These are phyloP conservation scores for Peterozyma xylosa DNA, from an alignment of 805 yeast genomes.

Conservation along the genomic window DNA sequence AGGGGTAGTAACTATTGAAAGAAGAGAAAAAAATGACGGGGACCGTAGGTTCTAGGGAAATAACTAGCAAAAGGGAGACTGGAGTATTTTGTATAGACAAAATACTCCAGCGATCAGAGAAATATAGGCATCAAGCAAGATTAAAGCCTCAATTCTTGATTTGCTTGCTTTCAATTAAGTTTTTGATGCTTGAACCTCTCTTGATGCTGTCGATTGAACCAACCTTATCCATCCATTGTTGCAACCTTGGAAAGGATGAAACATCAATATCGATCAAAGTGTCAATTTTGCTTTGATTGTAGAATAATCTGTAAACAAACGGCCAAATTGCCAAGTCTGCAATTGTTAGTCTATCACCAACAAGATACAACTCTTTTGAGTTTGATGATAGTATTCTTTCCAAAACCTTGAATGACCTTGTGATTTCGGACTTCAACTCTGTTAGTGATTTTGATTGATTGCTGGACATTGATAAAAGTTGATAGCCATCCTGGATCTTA, in stretches of 20 bases:
- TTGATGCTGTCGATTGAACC: conserved; percentile 21
- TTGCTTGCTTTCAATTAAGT: too few relatives aligned
- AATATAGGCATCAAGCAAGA: too few relatives aligned
- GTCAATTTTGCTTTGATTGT: too few relatives aligned
- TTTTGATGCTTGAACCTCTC: not conserved
- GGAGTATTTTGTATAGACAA: too few relatives aligned
- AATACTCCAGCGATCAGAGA: too few relatives aligned
- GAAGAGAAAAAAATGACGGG: too few relatives aligned
- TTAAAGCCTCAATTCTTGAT: too few relatives aligned
- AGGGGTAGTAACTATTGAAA: too few relatives aligned
- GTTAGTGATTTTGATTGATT: not conserved
- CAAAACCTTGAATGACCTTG: not conserved
- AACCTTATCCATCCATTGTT: not conserved
- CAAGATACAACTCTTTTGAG: not conserved
- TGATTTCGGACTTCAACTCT: not conserved
- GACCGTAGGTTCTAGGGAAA: too few relatives aligned
- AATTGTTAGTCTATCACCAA: conserved; percentile 1
- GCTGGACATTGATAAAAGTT: too few relatives aligned
- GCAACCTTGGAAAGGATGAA: not conserved
- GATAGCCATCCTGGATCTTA: not conserved
- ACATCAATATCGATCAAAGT: not conserved
- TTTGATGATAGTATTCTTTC: not conserved
- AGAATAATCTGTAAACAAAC: not conserved
- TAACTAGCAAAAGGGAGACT: too few relatives aligned
- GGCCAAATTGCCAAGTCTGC: not conserved